These are phyloP conservation scores for Achlya hypogyna DNA, from an alignment of 352 stramenopile genomes.

Conservation along the genomic window DNA sequence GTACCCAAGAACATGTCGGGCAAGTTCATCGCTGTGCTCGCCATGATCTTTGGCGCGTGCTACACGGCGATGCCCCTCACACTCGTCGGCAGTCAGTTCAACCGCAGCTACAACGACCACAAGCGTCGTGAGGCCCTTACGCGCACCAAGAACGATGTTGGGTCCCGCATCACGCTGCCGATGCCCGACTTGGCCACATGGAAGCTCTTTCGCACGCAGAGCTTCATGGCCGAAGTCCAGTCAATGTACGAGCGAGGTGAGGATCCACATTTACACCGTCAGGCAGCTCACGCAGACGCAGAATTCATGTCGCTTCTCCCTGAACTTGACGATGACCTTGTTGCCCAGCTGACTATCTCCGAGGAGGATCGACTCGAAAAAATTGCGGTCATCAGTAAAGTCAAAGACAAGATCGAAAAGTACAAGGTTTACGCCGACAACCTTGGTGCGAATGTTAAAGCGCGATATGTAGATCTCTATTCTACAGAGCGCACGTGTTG, in stretches of 20 bases:
- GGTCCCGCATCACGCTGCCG: conserved; percentile 44
- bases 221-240: conserved; percentile 39
- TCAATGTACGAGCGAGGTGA: conserved; percentile 30
- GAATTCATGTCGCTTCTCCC: conserved; percentile 16
- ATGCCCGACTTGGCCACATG: conserved; percentile 36
- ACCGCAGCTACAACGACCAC: conserved; percentile 73
- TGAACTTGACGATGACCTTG: conserved; percentile 1
- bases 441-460: neutral
- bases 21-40: conserved; percentile 58
- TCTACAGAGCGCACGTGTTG: conserved; percentile 46
- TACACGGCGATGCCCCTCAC: conserved; percentile 77
- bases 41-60: conserved; percentile 76
- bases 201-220: conserved; percentile 41
- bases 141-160: conserved; percentile 62
- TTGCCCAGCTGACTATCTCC: neutral
- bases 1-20: conserved; percentile 51
- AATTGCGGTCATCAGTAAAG: neutral
- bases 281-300: neutral
- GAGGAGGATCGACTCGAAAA: neutral
- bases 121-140: conserved; percentile 60
- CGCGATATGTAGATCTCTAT: conserved; percentile 39
- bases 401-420: conserved; percentile 16
- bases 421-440: neutral
- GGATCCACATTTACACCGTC: neutral
- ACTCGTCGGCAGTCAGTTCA: conserved; percentile 70